Conservation (phyloP, 1,284 basidiomycete genomes). For the Leccinum subrobustum region DNA sequence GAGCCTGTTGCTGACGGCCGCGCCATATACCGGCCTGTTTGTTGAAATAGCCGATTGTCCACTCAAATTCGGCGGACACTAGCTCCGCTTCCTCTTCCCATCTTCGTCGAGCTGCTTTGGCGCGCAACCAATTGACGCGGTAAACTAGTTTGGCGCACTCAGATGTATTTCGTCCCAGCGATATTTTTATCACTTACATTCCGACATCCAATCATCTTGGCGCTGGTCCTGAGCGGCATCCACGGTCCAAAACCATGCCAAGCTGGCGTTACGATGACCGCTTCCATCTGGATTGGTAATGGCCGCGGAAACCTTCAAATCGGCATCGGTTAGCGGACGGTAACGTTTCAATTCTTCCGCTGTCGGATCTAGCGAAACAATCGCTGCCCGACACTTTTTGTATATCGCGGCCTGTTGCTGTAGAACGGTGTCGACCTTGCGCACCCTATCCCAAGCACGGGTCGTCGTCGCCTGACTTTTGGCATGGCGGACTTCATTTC, state of each 20-base stretch:
- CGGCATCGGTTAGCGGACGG: not conserved
- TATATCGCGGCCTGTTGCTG: not conserved
- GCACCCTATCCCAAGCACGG: not conserved
- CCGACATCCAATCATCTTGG: not conserved
- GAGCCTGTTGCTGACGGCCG: not conserved
- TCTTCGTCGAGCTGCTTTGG: not conserved
- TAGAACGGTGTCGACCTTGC: not conserved
- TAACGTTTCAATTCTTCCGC: not conserved
- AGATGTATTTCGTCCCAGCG: too few relatives aligned
- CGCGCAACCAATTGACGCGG: not conserved
- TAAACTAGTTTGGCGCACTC: not conserved
- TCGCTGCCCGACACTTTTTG: not conserved
- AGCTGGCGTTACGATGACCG: not conserved
- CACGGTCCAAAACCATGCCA: not conserved
- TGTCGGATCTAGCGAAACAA: not conserved
- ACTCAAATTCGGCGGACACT: not conserved
- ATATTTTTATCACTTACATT: not conserved
- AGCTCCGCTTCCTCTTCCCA: not conserved
- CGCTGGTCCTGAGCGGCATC: not conserved
- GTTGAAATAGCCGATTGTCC: not conserved
- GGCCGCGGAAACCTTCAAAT: not conserved
- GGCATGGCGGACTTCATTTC: not conserved
- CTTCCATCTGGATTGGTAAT: not conserved
- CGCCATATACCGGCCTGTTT: not conserved
- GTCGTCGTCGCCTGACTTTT: not conserved